Base-by-base conservation (phyloP, 2,329 filamentous ascomycete species). In the Diaporthe sp. region DNA sequence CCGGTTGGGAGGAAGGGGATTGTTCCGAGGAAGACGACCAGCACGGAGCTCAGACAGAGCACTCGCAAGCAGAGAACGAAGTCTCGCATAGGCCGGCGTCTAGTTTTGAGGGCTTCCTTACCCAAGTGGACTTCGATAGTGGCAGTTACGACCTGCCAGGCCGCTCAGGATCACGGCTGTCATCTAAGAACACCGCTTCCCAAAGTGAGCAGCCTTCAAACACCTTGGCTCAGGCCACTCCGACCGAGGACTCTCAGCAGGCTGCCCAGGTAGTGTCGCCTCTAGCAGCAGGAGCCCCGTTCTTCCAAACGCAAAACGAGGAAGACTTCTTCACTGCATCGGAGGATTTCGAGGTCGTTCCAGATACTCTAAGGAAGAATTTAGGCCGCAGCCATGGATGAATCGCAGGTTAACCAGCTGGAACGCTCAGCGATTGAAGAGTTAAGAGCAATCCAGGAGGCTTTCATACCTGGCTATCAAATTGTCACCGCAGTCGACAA, bases 191-290 rank as follows among this genome's bases (percentile, higher is more conserved):
- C 15, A 19, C 19, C 32, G 68, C 37, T 66, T 47, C 58, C 30
- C 61, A 69, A 50, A 55, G 25, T 17, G 53, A 50, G 32, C 61
- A 70, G 42, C 51, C 39, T 27, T 53, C 39, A 44, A 51, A 42
- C 56, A 56, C 53, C 2, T n/a, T 66, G 39, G 61, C 61, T n/a
- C 68, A 65, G 44, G 61, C 56, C 22, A 71, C 59, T 51, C 42
- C 66, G 19, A 8, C 39, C 2, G 61, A 74, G 44, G 74, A 74
- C 44, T 74, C 74, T 51, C 72, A 74, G 37, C 74, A 75, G 47
- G 59, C 72, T 68, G 74, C 74, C 37, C 74, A 75, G 58, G 44
- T 56, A 44, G 68, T 71, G 25, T 69, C 61, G n/a, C 74, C 74
- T 25, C 25, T 74, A 47, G 47, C 59, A 69, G 50, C 47, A 15